Evolutionary conservation across 2,329 filamentous ascomycete genomes (phyloP), one percentile per base, ranked within the genome.

Genomic region (Cladosporium austrohemisphaericum): DNA sequence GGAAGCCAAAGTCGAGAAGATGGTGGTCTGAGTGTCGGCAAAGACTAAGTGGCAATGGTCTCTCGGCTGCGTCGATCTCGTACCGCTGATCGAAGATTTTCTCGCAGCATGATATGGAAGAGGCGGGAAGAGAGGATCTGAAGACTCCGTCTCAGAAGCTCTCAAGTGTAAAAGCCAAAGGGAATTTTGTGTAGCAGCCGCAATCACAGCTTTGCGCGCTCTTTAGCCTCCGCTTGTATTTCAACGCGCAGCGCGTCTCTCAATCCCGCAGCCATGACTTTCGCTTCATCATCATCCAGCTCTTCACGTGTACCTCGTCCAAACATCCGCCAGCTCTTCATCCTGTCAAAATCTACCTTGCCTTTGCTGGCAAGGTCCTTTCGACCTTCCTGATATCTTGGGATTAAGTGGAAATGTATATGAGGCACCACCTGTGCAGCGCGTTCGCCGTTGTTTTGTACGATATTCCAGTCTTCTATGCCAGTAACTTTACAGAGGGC

Each of bases 401-500:
- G 92, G 26, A 98, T 94, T 45, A 97, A 79, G 61, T 98, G 93
- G 66, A 94, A 97, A 68, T 98, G 92, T 41, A 94, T 85, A 68
- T 97, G 92, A 18, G 86, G 86, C 2, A 97, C 90, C 13, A 95
- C 89, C 71, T 97, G 92, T 2, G 90, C 90, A 2, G 92, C 92
- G 25, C 89, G 81, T 3, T 84, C 84, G 13, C 92, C 81, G 60
- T 96, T 97, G 66, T 97, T 97, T 73, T 97, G 92, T 49, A 97
- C 88, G 23, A 97, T 83, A 68, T 98, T 98, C 86, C 92, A 97
- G 70, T 96, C 91, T 43, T 76, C 76, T 1, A 88, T 80, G 8
- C 84, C 85, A 2, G 84, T 87, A 1, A 83, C 81, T 44, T 75
- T 76, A 25, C 82, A 78, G 29, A 95, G 76, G 0, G 87, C 86